Percentiles rank a stretch among this genome's conserved stretches.
These are phyloP conservation scores for Zymoseptoria ardabiliae DNA, from an alignment of 2,329 filamentous ascomycete genomes.

Conservation along the genomic window DNA sequence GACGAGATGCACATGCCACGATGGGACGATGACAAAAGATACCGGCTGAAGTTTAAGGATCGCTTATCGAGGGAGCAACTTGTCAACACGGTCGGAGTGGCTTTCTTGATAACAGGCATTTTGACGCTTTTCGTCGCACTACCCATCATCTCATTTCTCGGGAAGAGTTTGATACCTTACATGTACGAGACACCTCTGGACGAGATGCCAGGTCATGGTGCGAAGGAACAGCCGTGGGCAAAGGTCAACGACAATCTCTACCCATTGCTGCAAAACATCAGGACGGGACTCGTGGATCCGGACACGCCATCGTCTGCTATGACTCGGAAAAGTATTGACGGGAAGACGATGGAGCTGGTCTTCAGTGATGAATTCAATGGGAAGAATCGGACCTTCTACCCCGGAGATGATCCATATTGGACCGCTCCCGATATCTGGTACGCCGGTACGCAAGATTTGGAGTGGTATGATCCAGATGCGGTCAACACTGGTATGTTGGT, in stretches of 20 bases:
- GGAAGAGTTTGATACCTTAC: slow-evolving; percentile 34
- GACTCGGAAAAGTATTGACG: slow-evolving; percentile 40
- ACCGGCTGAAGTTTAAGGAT: slow-evolving; percentile 38
- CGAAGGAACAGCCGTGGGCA: slow-evolving; percentile 34
- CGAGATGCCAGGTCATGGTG: slow-evolving; percentile 29
- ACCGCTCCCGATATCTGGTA: slow-evolving; percentile 49
- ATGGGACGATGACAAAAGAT: slow-evolving; percentile 41
- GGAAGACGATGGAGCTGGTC: slow-evolving; percentile 42
- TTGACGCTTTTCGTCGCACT: slow-evolving; percentile 45
- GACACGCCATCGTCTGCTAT: slow-evolving; percentile 43
- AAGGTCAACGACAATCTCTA: slow-evolving; percentile 43
- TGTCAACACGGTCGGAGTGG: slow-evolving; percentile 36
- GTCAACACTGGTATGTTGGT: slow-evolving; percentile 36
- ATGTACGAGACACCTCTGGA: slow-evolving; percentile 34
- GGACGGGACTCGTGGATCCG: slow-evolving; percentile 44
- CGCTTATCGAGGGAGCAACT: slow-evolving; percentile 40
- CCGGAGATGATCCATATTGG: slow-evolving; percentile 52
- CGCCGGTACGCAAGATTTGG: slow-evolving; percentile 44
- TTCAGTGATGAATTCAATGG: slow-evolving; percentile 53
- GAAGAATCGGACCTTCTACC: slow-evolving; percentile 47
- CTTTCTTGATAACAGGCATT: slow-evolving; percentile 42
- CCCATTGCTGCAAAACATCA: slow-evolving; percentile 42
- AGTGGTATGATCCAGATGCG: slow-evolving; percentile 48
- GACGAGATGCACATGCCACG: slow-evolving; percentile 49
- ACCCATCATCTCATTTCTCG: slow-evolving; percentile 43